phyloP scores from a whole-genome alignment of 2,329 filamentous ascomycete genomes.

The Dactylellina leptospora region DNA sequence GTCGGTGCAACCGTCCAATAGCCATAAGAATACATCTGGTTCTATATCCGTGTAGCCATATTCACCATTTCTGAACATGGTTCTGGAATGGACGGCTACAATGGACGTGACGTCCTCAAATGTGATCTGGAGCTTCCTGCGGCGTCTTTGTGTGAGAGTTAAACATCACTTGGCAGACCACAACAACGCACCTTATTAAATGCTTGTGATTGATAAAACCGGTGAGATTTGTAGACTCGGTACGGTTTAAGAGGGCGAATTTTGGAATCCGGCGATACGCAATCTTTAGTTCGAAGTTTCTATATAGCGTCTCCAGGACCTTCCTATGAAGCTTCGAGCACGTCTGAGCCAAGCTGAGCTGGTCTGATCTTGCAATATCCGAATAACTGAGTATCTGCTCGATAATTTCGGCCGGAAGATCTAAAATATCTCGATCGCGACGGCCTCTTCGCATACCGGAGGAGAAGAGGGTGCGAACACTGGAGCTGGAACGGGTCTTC shows the following conservation, averaged over 20 bases:
- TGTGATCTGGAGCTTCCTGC: constrained; percentile 16
- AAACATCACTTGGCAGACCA: background rate
- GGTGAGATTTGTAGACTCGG: constrained; percentile 2
- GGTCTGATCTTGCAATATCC: constrained; percentile 14
- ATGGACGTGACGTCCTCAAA: constrained; percentile 32
- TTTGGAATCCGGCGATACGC: constrained; percentile 16
- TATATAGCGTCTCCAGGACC: constrained; percentile 26
- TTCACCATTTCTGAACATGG: constrained; percentile 31
- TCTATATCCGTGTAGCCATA: constrained; percentile 32
- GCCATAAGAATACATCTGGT: constrained; percentile 25
- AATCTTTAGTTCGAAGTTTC: constrained; percentile 31
- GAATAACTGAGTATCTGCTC: constrained; percentile 22
- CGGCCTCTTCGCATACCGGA: background rate
- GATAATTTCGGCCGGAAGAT: constrained; percentile 24
- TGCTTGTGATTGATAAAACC: constrained; percentile 29
- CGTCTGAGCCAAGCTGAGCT: constrained; percentile 23
- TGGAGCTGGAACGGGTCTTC: constrained; percentile 1
- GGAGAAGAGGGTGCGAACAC: constrained; percentile 23
- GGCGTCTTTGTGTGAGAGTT: background rate
- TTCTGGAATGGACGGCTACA: constrained; percentile 8
- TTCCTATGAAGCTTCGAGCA: constrained; percentile 19
- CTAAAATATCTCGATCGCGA: constrained; percentile 5
- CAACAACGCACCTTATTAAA: constrained; percentile 24
- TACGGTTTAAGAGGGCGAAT: constrained; percentile 14
- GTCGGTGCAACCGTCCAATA: constrained; percentile 17